These are phyloP conservation scores for Xerophyta viscosa DNA, from an alignment of 106 monocot genomes.

Conservation along the genomic window DNA sequence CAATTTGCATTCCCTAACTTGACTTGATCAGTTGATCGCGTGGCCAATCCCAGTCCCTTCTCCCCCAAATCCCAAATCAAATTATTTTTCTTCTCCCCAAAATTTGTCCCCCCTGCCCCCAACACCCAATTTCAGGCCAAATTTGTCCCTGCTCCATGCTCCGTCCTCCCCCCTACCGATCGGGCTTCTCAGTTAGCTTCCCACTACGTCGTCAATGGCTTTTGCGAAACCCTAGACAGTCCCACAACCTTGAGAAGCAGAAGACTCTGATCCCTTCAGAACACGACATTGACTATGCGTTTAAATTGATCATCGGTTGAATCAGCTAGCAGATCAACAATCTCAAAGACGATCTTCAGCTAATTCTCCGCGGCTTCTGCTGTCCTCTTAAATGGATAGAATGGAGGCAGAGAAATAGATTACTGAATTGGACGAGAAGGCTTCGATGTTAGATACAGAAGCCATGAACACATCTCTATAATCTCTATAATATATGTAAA, in stretches of 20 bases:
- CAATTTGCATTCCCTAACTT: too few relatives aligned
- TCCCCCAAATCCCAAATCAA: too few relatives aligned
- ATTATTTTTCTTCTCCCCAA: too few relatives aligned
- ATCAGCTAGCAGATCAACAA: conserved; percentile 22
- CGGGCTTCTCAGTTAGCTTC: conserved; percentile 31
- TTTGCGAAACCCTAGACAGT: conserved; percentile 36
- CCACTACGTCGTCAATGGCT: conserved; percentile 54
- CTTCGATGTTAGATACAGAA: conserved; percentile 40
- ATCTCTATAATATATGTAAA: too few relatives aligned
- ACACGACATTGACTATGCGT: conserved; percentile 43
- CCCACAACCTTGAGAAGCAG: conserved; percentile 15
- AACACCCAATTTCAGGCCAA: too few relatives aligned
- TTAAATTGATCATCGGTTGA: conserved; percentile 35
- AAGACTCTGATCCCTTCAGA: conserved; percentile 51
- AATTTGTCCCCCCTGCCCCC: too few relatives aligned
- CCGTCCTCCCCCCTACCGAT: conserved; percentile 21
- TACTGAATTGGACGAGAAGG: conserved; percentile 57
- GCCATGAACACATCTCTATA: conserved; percentile 22
- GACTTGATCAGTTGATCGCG: too few relatives aligned
- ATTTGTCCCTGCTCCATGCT: not conserved
- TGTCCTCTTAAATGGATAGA: conserved; percentile 68
- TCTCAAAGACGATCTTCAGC: conserved; percentile 47
- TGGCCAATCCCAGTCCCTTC: too few relatives aligned
- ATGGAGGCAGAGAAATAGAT: conserved; percentile 42
- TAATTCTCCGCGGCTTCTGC: conserved; percentile 26